Base-by-base conservation (phyloP, 2,329 filamentous ascomycete genomes). In the Ophiosphaerella narmari region DNA sequence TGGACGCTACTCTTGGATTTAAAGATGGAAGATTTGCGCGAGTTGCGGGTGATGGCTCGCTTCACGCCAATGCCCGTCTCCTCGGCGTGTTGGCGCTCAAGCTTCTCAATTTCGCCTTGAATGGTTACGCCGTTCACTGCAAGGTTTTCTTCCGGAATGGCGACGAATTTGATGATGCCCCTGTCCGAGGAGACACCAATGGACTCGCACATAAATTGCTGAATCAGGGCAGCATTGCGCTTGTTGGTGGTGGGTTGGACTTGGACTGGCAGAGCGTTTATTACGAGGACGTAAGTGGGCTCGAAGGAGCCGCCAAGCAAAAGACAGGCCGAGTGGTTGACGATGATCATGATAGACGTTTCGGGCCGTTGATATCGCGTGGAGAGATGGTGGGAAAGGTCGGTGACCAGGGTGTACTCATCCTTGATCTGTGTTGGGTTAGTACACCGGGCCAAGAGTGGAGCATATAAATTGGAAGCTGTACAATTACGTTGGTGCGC, bases 161-260 rank as follows among this genome's bases (percentile, higher is more conserved):
- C 76, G 6, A 85, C 74, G 63, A 93, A 96, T 31, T 86, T 85
- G 48, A 96, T 74, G 31, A 91, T 80, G 1, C 91, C 91, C 34
- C 90, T 82, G 1, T 83, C 77, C 0, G 86, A 72, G 0, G 79
- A 64, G 2, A 96, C 89, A 2, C 83, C 82, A 0, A 96, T 77
- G 0, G 85, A 79, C 21, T 90, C 87, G 12, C 85, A 80, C 71
- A 96, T 82, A 68, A 89, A 87, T n/a, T 78, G 80, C 67, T 94
- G 89, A 3, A 95, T 82, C 14, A 95, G 75, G n/a, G 82, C 80
- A 1, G 90, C 85, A 70, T 93, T 94, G 55, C 90, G 85, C 69
- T 89, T 88, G 75, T 96, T 96, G 44, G 85, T 90, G 3, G 85
- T 82, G 0, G 89, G 84, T 53, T 87, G 86, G 49, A 94, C 76